Percentiles rank a stretch among this genome's conserved stretches.
These are phyloP conservation scores for Solanum arcanum DNA, from an alignment of 257 asterid genomes.

Conservation along the genomic window DNA sequence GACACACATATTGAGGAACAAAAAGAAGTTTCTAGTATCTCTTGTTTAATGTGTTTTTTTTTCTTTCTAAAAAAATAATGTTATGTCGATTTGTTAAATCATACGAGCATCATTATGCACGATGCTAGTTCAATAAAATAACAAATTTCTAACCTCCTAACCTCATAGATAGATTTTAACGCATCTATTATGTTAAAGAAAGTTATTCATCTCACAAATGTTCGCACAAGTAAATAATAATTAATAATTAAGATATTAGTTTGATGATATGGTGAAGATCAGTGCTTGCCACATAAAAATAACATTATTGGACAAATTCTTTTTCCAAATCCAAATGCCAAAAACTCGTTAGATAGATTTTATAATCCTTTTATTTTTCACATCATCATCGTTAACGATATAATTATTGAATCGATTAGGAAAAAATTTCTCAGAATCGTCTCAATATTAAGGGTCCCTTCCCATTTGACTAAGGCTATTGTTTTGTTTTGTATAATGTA, in stretches of 20 bases:
- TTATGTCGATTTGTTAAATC: background rate
- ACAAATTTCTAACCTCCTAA: background rate
- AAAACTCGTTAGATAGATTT: background rate
- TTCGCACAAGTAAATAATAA: too few species aligned
- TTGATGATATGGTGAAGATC: too few species aligned
- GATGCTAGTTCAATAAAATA: too few species aligned
- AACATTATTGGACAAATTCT: constrained; percentile 14
- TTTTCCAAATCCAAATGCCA: background rate
- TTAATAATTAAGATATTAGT: too few species aligned
- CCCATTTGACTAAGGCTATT: background rate
- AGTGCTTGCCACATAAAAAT: too few species aligned
- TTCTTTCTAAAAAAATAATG: too few species aligned
- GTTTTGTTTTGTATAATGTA: too few species aligned
- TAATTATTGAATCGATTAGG: background rate
- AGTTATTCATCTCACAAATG: too few species aligned
- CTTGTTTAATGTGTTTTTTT: background rate
- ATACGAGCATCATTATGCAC: background rate
- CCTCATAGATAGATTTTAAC: background rate
- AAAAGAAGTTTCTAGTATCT: too few species aligned
- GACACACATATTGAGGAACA: background rate
- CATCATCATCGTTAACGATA: background rate
- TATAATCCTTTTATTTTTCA: background rate
- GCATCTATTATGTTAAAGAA: background rate
- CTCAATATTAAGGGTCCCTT: background rate
- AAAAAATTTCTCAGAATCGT: background rate